These are phyloP conservation scores for Diphasiastrum complanatum DNA, from an alignment of 83 land plant genomes.

Conservation along the genomic window DNA sequence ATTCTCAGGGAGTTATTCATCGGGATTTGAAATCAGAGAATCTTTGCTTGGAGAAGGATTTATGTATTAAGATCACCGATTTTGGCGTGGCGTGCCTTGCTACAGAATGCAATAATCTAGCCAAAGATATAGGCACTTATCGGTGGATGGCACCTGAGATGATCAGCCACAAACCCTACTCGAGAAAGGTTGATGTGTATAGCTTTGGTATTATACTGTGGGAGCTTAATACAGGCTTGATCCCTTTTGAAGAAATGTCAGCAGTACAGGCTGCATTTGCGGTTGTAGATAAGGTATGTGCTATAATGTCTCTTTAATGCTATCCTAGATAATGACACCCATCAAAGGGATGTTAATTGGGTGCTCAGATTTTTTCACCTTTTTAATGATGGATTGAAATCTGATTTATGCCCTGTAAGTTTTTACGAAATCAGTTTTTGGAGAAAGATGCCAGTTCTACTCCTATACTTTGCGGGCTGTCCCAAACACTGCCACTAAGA, in stretches of 20 bases:
- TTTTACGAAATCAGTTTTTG: not conserved
- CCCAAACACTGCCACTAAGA: not conserved
- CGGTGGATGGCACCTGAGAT: constrained; percentile 94
- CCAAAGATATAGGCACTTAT: constrained; percentile 52
- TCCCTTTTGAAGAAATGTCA: constrained; percentile 60
- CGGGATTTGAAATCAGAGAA: constrained; percentile 77
- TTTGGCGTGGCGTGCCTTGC: constrained; percentile 77
- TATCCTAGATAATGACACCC: not conserved
- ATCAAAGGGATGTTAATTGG: not conserved
- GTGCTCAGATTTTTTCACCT: not conserved
- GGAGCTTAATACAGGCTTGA: constrained; percentile 56
- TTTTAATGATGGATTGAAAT: not conserved
- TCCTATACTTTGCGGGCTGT: not conserved
- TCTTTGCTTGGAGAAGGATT: constrained; percentile 51
- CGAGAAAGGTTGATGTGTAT: constrained; percentile 73
- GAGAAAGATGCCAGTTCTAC: too few species aligned
- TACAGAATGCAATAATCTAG: constrained; percentile 38
- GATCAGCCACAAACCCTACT: constrained; percentile 50
- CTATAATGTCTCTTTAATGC: not conserved
- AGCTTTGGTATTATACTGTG: constrained; percentile 75
- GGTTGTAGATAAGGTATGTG: constrained; percentile 62
- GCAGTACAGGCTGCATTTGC: constrained; percentile 82
- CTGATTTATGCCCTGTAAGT: not conserved
- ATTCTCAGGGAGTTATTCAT: constrained; percentile 59
- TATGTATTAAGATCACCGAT: constrained; percentile 72